Evolutionary conservation across 2,329 filamentous ascomycete genomes (phyloP).

Genomic region (Aspergillus quadricinctus): DNA sequence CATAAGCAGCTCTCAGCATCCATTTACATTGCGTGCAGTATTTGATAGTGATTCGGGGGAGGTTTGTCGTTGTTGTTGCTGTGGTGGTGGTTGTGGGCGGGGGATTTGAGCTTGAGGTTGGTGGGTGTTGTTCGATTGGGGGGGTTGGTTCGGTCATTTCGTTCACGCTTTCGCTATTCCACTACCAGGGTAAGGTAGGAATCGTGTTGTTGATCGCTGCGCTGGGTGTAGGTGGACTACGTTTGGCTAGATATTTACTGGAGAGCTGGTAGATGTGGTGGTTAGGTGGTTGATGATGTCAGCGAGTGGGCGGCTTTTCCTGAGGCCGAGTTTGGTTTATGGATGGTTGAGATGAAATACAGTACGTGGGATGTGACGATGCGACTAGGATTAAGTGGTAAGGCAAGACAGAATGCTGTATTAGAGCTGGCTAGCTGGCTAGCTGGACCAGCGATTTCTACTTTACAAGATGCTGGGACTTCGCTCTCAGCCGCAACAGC

Average conservation of each 20-base stretch:
- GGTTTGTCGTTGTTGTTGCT: slow-evolving; percentile 23
- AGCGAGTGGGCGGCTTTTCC: slow-evolving; percentile 12
- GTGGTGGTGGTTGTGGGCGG: neutral
- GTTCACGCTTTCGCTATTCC: neutral
- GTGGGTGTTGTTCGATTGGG: slow-evolving; percentile 9
- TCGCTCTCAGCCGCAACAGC: slow-evolving; percentile 7
- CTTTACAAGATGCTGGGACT: slow-evolving; percentile 15
- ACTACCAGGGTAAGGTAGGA: neutral
- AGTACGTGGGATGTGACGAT: neutral
- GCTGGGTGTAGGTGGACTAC: neutral
- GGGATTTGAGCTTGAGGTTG: slow-evolving; percentile 1
- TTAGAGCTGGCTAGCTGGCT: neutral
- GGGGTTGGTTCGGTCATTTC: slow-evolving; percentile 15
- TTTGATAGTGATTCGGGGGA: slow-evolving; percentile 78
- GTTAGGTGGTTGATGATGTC: slow-evolving; percentile 28
- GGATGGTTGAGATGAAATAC: neutral
- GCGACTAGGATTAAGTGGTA: slow-evolving; percentile 9
- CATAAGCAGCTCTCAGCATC: slow-evolving; percentile 83
- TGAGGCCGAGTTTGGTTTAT: neutral
- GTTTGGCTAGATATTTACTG: neutral
- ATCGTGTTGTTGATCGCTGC: too few relatives aligned
- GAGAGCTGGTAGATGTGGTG: neutral
- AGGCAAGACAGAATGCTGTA: slow-evolving; percentile 2
- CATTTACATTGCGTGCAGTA: slow-evolving; percentile 94
- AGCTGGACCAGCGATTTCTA: slow-evolving; percentile 6